Base-by-base conservation (phyloP, 1,284 basidiomycete genomes). In the Moesziomyces sp. region DNA sequence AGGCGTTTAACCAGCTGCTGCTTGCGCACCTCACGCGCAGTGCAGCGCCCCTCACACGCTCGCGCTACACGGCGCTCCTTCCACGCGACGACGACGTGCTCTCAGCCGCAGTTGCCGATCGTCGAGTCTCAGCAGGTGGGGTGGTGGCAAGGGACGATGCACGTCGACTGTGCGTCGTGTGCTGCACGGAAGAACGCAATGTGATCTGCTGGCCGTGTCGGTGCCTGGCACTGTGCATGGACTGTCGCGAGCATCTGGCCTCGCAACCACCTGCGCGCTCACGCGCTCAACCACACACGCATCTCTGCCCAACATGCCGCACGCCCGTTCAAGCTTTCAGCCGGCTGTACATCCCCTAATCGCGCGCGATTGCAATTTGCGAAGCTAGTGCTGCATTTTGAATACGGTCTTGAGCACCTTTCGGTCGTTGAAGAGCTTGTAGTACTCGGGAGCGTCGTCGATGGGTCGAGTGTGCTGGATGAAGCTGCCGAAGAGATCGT, bases 141-240 rank as follows among this genome's bases (percentile, higher is more conserved):
- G 11, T 28, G 19, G 38, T 23, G 48, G 30, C 7, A 7, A 28
- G 40, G 9, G 63, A 67, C n/a, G 66, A 72, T n/a, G 52, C 61
- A 6, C 49, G 59, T 1, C 58, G 72, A 19, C 52, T 74, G 2
- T 74, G 72, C 47, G 69, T 61, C 28, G 58, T 61, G 30, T 63
- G 60, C 57, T 72, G 72, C 53, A 62, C 68, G 44, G 61, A 58
- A n/a, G 72, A 74, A 26, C 62, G 81, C 16, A 78, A 75, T 23
- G 71, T 82, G 21, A 76, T 82, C 38, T 76, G 73, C 70, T 82
- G 80, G 80, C 81, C 81, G 18, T 83, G 81, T 47, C 77, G 79
- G n/a, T 83, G 81, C 53, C 56, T 83, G 5, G 77, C 74, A n/a
- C 74, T 83, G 2, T 83, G 81, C 58, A 77, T 80, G 51, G 74